Evolutionary conservation across 768 basidiomycete species (phyloP).

Genomic region (Tephrocybe sp.): DNA sequence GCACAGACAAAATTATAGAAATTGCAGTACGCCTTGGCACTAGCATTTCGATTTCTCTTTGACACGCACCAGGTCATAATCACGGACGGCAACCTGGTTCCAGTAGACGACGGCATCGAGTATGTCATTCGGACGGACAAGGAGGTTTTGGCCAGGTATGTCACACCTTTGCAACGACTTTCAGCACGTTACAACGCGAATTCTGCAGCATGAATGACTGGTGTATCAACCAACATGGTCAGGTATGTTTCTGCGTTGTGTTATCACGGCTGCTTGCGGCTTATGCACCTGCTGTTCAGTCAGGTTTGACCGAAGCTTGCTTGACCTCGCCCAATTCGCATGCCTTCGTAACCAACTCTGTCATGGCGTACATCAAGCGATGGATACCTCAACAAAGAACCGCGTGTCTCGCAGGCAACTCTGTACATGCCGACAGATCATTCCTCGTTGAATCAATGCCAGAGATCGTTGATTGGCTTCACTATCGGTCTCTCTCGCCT

Average conservation of each 20-base stretch:
- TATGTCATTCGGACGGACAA: constrained; percentile 78
- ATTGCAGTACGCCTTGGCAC: constrained; percentile 55
- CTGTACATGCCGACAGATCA: constrained; percentile 77
- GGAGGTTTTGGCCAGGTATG: constrained; percentile 65
- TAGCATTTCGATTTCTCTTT: not conserved
- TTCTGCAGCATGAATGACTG: constrained; percentile 77
- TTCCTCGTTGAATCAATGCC: constrained; percentile 84
- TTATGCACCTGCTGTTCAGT: constrained; percentile 39
- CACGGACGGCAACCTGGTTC: constrained; percentile 79
- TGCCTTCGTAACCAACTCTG: constrained; percentile 56
- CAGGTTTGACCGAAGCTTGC: constrained; percentile 82
- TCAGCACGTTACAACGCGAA: constrained; percentile 1
- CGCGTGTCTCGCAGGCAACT: constrained; percentile 83
- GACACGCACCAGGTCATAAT: constrained; percentile 65
- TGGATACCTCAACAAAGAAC: constrained; percentile 72
- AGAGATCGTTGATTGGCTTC: constrained; percentile 72
- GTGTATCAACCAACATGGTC: constrained; percentile 82
- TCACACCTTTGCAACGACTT: not conserved
- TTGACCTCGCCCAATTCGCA: constrained; percentile 65
- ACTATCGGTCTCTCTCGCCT: constrained; percentile 60
- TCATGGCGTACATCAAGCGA: constrained; percentile 78
- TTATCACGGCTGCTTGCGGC: not conserved
- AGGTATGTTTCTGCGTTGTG: constrained; percentile 39
- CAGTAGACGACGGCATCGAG: constrained; percentile 79
- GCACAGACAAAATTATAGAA: constrained; percentile 74